Conservation (phyloP, 805 yeast genomes). For the Yarrowia sp. region DNA sequence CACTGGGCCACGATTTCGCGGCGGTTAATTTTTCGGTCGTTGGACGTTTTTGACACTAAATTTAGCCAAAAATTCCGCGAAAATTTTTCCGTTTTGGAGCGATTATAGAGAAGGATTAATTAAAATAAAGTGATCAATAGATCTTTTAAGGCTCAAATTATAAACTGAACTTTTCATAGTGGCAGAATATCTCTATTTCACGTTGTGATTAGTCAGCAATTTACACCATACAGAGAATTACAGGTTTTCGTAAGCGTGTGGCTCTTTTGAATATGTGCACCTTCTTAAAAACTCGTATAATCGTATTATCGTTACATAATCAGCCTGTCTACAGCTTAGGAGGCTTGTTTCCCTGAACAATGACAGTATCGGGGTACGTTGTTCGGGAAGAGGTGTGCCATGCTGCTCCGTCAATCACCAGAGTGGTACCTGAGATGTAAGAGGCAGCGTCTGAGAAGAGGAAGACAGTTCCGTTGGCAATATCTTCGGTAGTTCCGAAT, state of each 20-base stretch:
- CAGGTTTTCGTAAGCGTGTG: no score
- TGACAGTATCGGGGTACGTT: constrained; percentile 10
- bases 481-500: constrained; percentile 71
- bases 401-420: constrained; percentile 87
- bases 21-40: neutral
- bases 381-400: constrained; percentile 64
- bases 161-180: no score
- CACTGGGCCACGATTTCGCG: constrained; percentile 29
- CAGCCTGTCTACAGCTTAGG: constrained; percentile 10
- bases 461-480: constrained; percentile 86
- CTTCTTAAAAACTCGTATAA: neutral
- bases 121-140: no score
- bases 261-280: no score
- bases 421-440: constrained; percentile 77
- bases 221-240: no score
- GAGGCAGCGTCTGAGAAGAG: constrained; percentile 82
- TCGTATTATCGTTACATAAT: neutral
- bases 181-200: no score
- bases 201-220: no score
- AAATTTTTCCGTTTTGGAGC: neutral
- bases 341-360: constrained; percentile 28
- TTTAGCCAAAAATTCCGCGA: neutral
- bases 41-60: neutral
- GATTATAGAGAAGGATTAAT: no score
- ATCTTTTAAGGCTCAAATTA: no score